Evolutionary conservation across 257 asterid species (phyloP).

Genomic region (Marsdenia floribunda): DNA sequence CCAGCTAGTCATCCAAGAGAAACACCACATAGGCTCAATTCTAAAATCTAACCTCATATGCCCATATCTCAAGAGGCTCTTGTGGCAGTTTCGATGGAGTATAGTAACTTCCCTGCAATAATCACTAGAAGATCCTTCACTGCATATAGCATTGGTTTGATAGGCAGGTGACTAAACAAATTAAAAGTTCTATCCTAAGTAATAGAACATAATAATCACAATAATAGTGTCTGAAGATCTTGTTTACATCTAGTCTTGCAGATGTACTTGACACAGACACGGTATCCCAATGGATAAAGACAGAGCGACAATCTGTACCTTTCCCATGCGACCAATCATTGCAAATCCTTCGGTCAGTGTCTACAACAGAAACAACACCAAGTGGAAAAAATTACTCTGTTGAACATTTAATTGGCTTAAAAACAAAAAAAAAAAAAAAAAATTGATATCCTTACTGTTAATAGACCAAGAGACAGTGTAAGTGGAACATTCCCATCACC

Average conservation of each 20-base stretch:
- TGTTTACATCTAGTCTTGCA: not conserved
- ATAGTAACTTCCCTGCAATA: constrained; percentile 60
- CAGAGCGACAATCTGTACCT: constrained; percentile 34
- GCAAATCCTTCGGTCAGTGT: constrained; percentile 84
- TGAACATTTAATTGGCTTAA: constrained; percentile 2
- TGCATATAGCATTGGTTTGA: not conserved
- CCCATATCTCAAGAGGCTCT: constrained; percentile 88
- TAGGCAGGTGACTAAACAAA: not conserved
- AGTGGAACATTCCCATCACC: constrained; percentile 58
- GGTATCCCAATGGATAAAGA: not conserved
- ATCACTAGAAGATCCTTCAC: constrained; percentile 1
- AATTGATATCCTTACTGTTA: constrained; percentile 57
- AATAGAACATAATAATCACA: not conserved
- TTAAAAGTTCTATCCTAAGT: not conserved
- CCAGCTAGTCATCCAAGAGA: constrained; percentile 3
- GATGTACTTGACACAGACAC: not conserved
- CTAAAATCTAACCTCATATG: constrained; percentile 66
- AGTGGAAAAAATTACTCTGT: constrained; percentile 11
- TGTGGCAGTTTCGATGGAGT: constrained; percentile 76
- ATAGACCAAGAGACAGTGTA: constrained; percentile 47
- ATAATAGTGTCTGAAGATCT: not conserved
- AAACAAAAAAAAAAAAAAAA: constrained; percentile 11
- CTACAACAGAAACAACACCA: constrained; percentile 31
- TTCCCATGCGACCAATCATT: constrained; percentile 89
- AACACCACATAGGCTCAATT: constrained; percentile 7